phyloP scores from a whole-genome alignment of 192 early-diverging fungal species.

The Irineochytrium annulatum region DNA sequence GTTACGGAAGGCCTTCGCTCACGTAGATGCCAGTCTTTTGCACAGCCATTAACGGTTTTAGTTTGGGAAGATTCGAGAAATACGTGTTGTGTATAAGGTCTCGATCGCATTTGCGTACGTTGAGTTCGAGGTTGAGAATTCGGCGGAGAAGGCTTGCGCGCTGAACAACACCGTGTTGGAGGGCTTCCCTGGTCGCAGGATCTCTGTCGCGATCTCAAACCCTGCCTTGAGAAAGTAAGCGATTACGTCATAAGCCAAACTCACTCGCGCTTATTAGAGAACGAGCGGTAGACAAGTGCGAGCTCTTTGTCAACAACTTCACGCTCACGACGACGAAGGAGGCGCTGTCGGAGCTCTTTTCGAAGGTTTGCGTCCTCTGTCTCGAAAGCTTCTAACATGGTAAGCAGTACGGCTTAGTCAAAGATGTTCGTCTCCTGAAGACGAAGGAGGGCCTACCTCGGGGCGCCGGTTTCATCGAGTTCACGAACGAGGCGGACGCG shows the following conservation, averaged over 20 bases:
- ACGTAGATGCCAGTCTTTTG: conserved; percentile 15
- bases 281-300: conserved; percentile 29
- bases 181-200: conserved; percentile 17
- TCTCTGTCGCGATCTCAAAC: conserved; percentile 44
- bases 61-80: conserved; percentile 44
- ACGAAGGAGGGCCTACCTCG: conserved; percentile 17
- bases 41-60: conserved; percentile 5
- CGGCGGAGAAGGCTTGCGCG: conserved; percentile 27
- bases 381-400: background rate
- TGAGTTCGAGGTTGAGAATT: conserved; percentile 34
- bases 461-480: conserved; percentile 43
- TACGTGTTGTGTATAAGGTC: conserved; percentile 32
- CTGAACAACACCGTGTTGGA: conserved; percentile 26
- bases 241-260: background rate
- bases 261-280: conserved; percentile 14
- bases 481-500: conserved; percentile 31
- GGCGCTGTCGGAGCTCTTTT: conserved; percentile 29
- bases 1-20: conserved; percentile 35
- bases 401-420: conserved; percentile 35
- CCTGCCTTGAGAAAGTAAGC: conserved; percentile 34
- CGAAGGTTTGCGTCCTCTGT: conserved; percentile 5
- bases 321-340: conserved; percentile 27
- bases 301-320: conserved; percentile 44
- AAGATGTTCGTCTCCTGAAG: conserved; percentile 31
- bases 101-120: conserved; percentile 51